phyloP scores from a whole-genome alignment of 768 basidiomycete genomes.

The Tricholoma saponaceum region DNA sequence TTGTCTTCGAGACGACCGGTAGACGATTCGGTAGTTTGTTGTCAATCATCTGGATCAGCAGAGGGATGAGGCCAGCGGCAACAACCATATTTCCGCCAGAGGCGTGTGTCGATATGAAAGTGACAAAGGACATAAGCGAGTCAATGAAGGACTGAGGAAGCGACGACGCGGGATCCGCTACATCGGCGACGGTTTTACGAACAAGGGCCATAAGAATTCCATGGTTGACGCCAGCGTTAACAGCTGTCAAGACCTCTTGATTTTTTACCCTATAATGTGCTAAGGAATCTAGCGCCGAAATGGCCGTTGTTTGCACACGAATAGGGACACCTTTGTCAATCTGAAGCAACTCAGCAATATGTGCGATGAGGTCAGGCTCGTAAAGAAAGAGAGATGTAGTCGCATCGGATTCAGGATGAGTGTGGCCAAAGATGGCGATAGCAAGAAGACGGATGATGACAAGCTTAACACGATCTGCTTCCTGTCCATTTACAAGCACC shows the following conservation, averaged over 20 bases:
- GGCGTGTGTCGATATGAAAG: slow-evolving; percentile 80
- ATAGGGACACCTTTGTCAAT: slow-evolving; percentile 69
- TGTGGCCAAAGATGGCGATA: slow-evolving; percentile 89
- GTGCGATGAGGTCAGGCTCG: slow-evolving; percentile 87
- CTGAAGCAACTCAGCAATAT: slow-evolving; percentile 87
- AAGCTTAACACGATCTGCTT: slow-evolving; percentile 72
- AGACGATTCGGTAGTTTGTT: slow-evolving; percentile 67
- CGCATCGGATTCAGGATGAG: slow-evolving; percentile 75
- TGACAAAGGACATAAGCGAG: slow-evolving; percentile 80
- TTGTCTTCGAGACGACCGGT: slow-evolving; percentile 80
- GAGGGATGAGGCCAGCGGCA: slow-evolving; percentile 85
- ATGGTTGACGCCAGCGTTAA: slow-evolving; percentile 95
- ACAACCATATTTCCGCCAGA: slow-evolving; percentile 92
- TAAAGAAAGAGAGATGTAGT: slow-evolving; percentile 85
- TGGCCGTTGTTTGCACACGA: slow-evolving; percentile 75
- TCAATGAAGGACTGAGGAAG: slow-evolving; percentile 78
- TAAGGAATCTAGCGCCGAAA: slow-evolving; percentile 88
- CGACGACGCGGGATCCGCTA: slow-evolving; percentile 59
- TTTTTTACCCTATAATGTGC: slow-evolving; percentile 80
- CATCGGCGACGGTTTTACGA: slow-evolving; percentile 74
- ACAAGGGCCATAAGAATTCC: slow-evolving; percentile 90
- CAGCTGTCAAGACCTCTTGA: slow-evolving; percentile 82
- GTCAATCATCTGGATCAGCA: slow-evolving; percentile 87
- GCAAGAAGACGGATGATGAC: slow-evolving; percentile 79
- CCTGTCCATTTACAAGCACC: slow-evolving; percentile 54